Conservation (phyloP, 2,329 filamentous ascomycete species). For the Colletotrichum scovillei region DNA sequence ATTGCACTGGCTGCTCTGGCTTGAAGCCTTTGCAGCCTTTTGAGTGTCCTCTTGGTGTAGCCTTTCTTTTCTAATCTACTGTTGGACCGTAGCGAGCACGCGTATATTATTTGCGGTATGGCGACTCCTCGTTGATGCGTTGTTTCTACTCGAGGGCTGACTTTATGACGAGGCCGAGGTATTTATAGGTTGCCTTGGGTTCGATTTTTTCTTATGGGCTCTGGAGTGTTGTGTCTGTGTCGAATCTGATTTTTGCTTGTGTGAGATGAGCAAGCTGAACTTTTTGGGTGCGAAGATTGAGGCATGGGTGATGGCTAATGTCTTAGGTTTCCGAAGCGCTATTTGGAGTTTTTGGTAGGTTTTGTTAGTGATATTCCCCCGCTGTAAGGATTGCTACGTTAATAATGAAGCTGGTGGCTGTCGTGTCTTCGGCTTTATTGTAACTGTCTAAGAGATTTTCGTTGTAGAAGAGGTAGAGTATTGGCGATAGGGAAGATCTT, state of each 20-base stretch:
- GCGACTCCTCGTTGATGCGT: too few relatives aligned
- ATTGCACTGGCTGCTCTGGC: background rate
- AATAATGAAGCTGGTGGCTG: slow-evolving; percentile 32
- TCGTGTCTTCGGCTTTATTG: slow-evolving; percentile 24
- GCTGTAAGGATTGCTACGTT: slow-evolving; percentile 33
- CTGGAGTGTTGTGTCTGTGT: slow-evolving; percentile 36
- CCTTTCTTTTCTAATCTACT: too few relatives aligned
- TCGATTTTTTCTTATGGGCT: slow-evolving; percentile 22
- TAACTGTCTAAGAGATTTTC: slow-evolving; percentile 39
- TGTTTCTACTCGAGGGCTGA: slow-evolving; percentile 39
- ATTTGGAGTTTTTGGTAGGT: slow-evolving; percentile 37
- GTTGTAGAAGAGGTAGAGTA: slow-evolving; percentile 44
- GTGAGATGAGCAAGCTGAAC: slow-evolving; percentile 41
- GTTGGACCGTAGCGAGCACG: too few relatives aligned
- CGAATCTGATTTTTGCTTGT: slow-evolving; percentile 26
- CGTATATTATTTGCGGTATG: too few relatives aligned
- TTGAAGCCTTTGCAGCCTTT: background rate
- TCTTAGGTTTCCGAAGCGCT: slow-evolving; percentile 31
- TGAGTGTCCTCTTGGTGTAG: background rate
- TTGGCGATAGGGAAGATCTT: slow-evolving; percentile 40
- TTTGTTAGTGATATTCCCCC: slow-evolving; percentile 22
- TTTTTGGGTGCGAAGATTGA: slow-evolving; percentile 40
- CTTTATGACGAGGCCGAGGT: slow-evolving; percentile 41
- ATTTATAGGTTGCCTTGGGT: slow-evolving; percentile 28
- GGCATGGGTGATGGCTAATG: slow-evolving; percentile 38